These are phyloP conservation scores for Arthroderma sp. DNA, from an alignment of 2,329 filamentous ascomycete species.

Conservation along the genomic window DNA sequence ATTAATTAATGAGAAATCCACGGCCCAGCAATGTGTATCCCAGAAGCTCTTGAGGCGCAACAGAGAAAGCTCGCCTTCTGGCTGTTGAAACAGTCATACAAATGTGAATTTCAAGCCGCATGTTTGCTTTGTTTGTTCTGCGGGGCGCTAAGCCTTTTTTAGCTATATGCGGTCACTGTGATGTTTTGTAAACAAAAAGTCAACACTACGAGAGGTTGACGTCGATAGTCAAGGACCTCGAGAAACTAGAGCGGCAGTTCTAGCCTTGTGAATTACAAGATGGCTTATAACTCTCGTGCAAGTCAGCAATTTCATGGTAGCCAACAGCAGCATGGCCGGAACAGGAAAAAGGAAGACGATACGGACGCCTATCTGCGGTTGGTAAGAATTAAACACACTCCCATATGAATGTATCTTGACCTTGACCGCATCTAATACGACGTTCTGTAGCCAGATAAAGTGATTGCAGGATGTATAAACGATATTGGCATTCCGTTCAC, in stretches of 20 bases:
- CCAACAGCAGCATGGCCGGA: slow-evolving; percentile 33
- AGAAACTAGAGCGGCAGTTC: background rate
- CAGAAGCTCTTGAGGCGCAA: too few relatives aligned
- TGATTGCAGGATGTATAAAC: slow-evolving; percentile 93
- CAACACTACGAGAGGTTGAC: too few relatives aligned
- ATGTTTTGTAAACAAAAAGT: slow-evolving; percentile 10
- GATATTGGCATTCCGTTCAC: slow-evolving; percentile 90
- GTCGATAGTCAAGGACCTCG: background rate
- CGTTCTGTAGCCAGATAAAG: slow-evolving; percentile 43
- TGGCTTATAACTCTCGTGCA: slow-evolving; percentile 41
- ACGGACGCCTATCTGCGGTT: slow-evolving; percentile 46
- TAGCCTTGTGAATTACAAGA: slow-evolving; percentile 13
- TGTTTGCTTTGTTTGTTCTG: slow-evolving; percentile 27
- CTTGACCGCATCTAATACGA: slow-evolving; percentile 1
- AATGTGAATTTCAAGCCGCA: background rate
- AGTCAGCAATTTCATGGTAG: slow-evolving; percentile 37
- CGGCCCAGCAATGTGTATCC: too few relatives aligned
- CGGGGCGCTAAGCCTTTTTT: slow-evolving; percentile 18
- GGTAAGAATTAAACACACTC: slow-evolving; percentile 23
- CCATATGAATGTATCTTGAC: background rate
- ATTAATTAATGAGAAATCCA: too few relatives aligned
- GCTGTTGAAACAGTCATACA: too few relatives aligned
- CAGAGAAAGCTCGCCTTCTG: too few relatives aligned
- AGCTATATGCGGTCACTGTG: slow-evolving; percentile 3
- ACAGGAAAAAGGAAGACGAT: slow-evolving; percentile 42